These are phyloP conservation scores for Penicillium cataractarum DNA, from an alignment of 495 filamentous ascomycete genomes.

Conservation along the genomic window DNA sequence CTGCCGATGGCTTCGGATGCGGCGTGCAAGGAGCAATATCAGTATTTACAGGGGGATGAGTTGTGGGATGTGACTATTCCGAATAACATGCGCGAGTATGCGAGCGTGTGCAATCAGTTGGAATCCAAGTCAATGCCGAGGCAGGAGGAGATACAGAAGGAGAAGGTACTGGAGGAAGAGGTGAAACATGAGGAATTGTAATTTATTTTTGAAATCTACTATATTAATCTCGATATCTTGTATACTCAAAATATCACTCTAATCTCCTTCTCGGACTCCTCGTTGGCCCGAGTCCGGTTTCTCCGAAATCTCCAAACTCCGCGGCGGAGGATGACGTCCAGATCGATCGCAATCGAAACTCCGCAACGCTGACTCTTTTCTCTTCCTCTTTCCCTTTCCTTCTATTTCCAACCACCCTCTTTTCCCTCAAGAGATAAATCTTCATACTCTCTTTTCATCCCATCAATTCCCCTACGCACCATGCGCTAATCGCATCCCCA, in stretches of 20 bases:
- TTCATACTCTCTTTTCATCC: background rate
- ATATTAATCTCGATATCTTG: background rate
- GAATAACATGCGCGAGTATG: conserved; percentile 50
- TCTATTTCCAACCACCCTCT: background rate
- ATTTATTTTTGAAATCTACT: background rate
- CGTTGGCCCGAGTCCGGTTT: conserved; percentile 3
- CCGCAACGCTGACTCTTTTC: background rate
- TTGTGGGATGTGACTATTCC: conserved; percentile 48
- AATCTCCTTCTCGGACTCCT: too few species aligned
- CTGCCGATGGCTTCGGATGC: conserved; percentile 47
- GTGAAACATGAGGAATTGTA: conserved; percentile 32
- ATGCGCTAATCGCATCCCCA: conserved; percentile 19
- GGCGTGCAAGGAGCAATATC: conserved; percentile 40
- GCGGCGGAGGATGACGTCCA: conserved; percentile 24
- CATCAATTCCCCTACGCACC: background rate
- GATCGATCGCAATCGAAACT: conserved; percentile 7
- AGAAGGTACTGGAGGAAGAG: background rate
- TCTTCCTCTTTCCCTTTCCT: background rate
- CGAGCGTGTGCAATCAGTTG: conserved; percentile 40
- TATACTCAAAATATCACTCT: too few species aligned
- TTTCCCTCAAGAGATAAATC: too few species aligned
- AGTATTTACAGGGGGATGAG: conserved; percentile 39
- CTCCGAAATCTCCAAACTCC: background rate
- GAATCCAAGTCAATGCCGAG: background rate
- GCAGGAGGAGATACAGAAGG: conserved; percentile 2